Conservation (phyloP, 2,329 filamentous ascomycete genomes). For the Neonectria punicea region DNA sequence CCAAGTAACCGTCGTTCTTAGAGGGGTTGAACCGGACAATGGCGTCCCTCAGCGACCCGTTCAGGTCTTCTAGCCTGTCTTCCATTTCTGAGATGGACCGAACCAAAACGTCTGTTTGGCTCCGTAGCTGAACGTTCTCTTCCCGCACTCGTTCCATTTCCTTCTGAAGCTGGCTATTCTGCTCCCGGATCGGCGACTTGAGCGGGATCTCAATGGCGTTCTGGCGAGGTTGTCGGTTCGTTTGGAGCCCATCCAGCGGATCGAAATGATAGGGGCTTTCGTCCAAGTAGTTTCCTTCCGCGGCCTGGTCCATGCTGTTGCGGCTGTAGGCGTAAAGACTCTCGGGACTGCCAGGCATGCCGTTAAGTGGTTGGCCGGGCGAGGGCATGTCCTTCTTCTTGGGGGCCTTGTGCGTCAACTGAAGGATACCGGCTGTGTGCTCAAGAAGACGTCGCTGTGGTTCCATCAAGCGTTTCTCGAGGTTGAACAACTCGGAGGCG, state of each 20-base stretch:
- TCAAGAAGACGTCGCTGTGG: slow-evolving; percentile 81
- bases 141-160: slow-evolving; percentile 59
- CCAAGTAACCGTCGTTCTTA: slow-evolving; percentile 58
- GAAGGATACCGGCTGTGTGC: slow-evolving; percentile 92
- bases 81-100: slow-evolving; percentile 71
- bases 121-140: slow-evolving; percentile 54
- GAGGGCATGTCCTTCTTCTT: slow-evolving; percentile 63
- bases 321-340: slow-evolving; percentile 77
- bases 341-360: slow-evolving; percentile 79
- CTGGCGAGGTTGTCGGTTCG: slow-evolving; percentile 47
- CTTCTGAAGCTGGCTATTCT: slow-evolving; percentile 61
- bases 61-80: slow-evolving; percentile 73
- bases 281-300: slow-evolving; percentile 75
- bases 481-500: slow-evolving; percentile 79
- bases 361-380: slow-evolving; percentile 57
- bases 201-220: slow-evolving; percentile 66
- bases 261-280: slow-evolving; percentile 77
- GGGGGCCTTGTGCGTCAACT: slow-evolving; percentile 86
- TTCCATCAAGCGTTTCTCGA: slow-evolving; percentile 81
- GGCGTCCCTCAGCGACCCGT: slow-evolving; percentile 72
- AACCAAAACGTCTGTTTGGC: slow-evolving; percentile 46
- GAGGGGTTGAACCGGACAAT: slow-evolving; percentile 72
- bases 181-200: slow-evolving; percentile 66
- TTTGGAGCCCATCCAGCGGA: slow-evolving; percentile 62
- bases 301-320: slow-evolving; percentile 65